Conservation (phyloP, 805 yeast species). For the Sungouiella blattae region DNA sequence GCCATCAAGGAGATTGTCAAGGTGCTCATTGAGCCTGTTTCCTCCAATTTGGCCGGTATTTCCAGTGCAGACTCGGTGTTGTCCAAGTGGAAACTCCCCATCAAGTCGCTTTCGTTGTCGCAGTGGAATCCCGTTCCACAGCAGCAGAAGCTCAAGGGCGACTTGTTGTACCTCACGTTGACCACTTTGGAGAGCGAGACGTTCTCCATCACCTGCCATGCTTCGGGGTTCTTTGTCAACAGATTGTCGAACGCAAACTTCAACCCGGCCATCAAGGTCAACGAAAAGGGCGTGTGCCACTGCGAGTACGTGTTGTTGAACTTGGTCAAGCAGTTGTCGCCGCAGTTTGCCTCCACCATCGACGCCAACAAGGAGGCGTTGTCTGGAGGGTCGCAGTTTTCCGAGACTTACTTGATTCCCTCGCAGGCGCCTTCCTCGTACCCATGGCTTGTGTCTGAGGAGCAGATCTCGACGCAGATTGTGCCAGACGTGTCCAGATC, state of each 20-base stretch:
- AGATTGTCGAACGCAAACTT: slow-evolving; percentile 63
- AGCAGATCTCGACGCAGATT: slow-evolving; percentile 11
- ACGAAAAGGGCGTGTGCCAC: slow-evolving; percentile 30
- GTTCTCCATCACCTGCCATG: slow-evolving; percentile 72
- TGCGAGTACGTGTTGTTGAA: slow-evolving; percentile 54
- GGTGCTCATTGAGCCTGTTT: slow-evolving; percentile 4
- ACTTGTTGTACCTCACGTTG: slow-evolving; percentile 68
- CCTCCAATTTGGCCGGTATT: slow-evolving; percentile 14
- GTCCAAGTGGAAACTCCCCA: slow-evolving; percentile 41
- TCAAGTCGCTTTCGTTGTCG: slow-evolving; percentile 58
- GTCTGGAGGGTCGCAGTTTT: slow-evolving; percentile 35
- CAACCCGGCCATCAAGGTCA: slow-evolving; percentile 56
- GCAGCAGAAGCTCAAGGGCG: slow-evolving; percentile 62
- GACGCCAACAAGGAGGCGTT: slow-evolving; percentile 48
- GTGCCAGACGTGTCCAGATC: slow-evolving; percentile 58
- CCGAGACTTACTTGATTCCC: slow-evolving; percentile 61
- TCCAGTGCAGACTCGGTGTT: slow-evolving; percentile 30
- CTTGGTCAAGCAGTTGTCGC: slow-evolving; percentile 63
- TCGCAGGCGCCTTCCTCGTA: slow-evolving; percentile 55
- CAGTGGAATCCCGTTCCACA: slow-evolving; percentile 86
- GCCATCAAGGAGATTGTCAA: slow-evolving; percentile 12
- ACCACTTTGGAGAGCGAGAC: slow-evolving; percentile 81
- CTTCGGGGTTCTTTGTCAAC: slow-evolving; percentile 77
- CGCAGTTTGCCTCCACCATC: slow-evolving; percentile 53
- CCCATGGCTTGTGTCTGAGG: slow-evolving; percentile 70